A percentile compares a stretch with the other conserved stretches of the same genome.
Evolutionary conservation across 2,329 filamentous ascomycete species (phyloP).

Genomic region (Zopfia rhizophila): DNA sequence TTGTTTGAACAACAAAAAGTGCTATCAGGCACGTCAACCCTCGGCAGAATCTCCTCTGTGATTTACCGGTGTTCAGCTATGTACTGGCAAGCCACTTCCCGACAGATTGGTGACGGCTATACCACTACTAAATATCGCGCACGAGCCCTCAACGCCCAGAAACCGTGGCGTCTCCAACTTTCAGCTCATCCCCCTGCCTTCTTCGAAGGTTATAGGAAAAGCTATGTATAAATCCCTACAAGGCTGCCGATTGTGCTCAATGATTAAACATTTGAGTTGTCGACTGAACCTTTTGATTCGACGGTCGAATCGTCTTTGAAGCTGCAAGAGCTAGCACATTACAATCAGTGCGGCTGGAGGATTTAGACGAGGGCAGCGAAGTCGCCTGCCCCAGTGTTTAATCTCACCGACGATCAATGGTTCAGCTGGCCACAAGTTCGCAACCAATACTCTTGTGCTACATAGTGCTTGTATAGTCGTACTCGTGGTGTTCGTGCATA

Average conservation of each 20-base stretch:
- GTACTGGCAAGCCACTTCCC: not conserved
- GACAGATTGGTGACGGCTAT: not conserved
- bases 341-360: too few relatives aligned
- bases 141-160: not conserved
- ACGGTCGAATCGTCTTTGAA: too few relatives aligned
- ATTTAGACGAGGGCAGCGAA: too few relatives aligned
- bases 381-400: not conserved
- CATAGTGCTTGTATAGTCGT: not conserved
- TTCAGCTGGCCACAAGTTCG: too few relatives aligned
- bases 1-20: conserved; percentile 1
- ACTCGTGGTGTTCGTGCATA: not conserved
- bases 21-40: not conserved
- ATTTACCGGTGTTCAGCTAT: conserved; percentile 1
- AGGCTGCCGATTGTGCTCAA: not conserved
- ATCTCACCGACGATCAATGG: not conserved
- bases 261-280: not conserved
- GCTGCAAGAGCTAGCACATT: too few relatives aligned
- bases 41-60: not conserved
- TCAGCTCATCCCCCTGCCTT: not conserved
- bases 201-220: too few relatives aligned
- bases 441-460: not conserved
- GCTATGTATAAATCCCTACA: too few relatives aligned
- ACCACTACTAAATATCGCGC: too few relatives aligned
- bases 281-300: not conserved
- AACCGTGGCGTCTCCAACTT: not conserved